phyloP scores from a whole-genome alignment of 2,329 filamentous ascomycete genomes.

The Penicillium aurantiogriseum region DNA sequence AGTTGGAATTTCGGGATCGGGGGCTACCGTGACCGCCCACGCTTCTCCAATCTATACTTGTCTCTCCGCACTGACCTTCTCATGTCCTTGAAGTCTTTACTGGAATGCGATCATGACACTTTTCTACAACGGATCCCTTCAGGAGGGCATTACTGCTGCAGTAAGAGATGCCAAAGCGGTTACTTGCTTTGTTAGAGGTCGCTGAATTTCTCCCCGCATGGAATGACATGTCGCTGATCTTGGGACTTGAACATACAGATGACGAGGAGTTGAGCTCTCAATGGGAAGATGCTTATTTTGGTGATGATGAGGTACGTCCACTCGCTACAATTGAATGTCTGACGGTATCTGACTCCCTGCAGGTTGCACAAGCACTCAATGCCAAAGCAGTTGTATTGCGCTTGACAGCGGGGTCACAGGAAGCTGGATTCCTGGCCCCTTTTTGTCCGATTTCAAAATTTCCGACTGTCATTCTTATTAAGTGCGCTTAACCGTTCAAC shows the following conservation, averaged over 20 bases:
- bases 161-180: slow-evolving; percentile 74
- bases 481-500: slow-evolving; percentile 46
- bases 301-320: slow-evolving; percentile 53
- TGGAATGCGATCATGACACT: slow-evolving; percentile 47
- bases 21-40: slow-evolving; percentile 24
- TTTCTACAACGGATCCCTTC: slow-evolving; percentile 79
- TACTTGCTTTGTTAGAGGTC: slow-evolving; percentile 80
- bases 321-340: neutral
- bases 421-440: slow-evolving; percentile 76
- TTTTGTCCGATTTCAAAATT: slow-evolving; percentile 77
- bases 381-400: slow-evolving; percentile 68
- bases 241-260: slow-evolving; percentile 51
- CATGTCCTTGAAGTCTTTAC: neutral
- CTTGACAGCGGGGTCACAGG: slow-evolving; percentile 69
- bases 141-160: slow-evolving; percentile 75
- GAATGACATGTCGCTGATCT: slow-evolving; percentile 11
- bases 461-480: slow-evolving; percentile 78
- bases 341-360: slow-evolving; percentile 11
- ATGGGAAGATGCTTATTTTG: slow-evolving; percentile 69
- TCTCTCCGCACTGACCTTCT: slow-evolving; percentile 15
- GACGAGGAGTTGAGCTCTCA: slow-evolving; percentile 63
- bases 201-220: slow-evolving; percentile 25
- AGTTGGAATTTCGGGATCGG: slow-evolving; percentile 15
- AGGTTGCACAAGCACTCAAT: slow-evolving; percentile 59
- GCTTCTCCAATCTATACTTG: slow-evolving; percentile 22